Base-by-base conservation (phyloP, 805 yeast species). In the Barnettozyma californica region DNA sequence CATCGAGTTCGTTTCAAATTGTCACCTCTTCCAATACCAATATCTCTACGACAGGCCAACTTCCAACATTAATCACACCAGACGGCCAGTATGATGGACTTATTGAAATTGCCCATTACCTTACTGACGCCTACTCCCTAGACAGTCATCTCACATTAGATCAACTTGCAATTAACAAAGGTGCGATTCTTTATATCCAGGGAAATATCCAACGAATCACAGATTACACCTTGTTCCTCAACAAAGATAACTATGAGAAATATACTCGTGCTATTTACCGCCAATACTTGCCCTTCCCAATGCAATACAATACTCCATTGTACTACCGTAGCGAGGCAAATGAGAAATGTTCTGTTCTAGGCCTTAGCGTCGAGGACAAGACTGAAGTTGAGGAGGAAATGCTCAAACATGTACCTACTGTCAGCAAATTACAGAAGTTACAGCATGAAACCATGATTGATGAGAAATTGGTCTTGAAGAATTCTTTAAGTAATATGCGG, bases 251-350 rank as follows among this genome's bases (percentile, higher is more conserved):
- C 61, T 85, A 83, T 62, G 84, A 79, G 50, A 61, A 68, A 11
- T 81, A 74, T 55, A 77, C 89, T 4, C 70, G 87, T 51, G 75
- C 75, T 20, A 56, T 75, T 16, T 83, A 83, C 59, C 68, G 71
- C 40, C 55, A 67, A 4, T 73, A 78, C 48, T 63, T 84, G 18
- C 84, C 87, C 7, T 85, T 84, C 67, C 92, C 91, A 9, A 74
- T 83, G 77, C 87, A 84, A 76, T 84, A 84, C 60, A 78, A 77
- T 51, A 80, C 83, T 20, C 90, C 91, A 1, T 53, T 79, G 35
- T 68, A 65, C 38, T 69, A 71, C 48, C 72, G 71, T 55, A 43
- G 58, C 0, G 45, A 48, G 5, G 74, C 74, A 1, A 44, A 60
- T 31, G 53, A 56, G 29, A 51, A 59, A 4, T 70, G 75, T 53